A percentile compares a stretch with the other conserved stretches of the same genome.
Evolutionary conservation across 176 grass and related monocot species (phyloP).

Genomic region (Puya raimondii): DNA sequence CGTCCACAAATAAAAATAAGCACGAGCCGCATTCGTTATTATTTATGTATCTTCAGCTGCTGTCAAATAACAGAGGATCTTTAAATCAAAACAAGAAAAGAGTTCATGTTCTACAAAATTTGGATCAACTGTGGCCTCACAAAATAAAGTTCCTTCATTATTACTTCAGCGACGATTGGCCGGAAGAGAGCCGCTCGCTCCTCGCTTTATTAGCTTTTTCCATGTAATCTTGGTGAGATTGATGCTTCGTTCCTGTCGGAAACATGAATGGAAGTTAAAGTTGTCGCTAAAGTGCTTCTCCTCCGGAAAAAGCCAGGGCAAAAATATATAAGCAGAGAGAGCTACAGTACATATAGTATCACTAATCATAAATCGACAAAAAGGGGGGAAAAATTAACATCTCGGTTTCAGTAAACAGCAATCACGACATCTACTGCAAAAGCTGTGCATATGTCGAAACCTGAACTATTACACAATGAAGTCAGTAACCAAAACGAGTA

Average conservation of each 20-base stretch:
- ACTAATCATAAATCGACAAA: neutral
- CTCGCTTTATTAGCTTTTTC: slow-evolving; percentile 74
- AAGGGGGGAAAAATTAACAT: neutral
- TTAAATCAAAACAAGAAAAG: too few relatives aligned
- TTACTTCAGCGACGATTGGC: slow-evolving; percentile 49
- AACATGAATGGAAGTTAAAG: slow-evolving; percentile 7
- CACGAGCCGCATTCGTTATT: too few relatives aligned
- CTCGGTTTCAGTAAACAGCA: neutral
- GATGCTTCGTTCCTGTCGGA: slow-evolving; percentile 55
- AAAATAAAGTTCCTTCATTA: slow-evolving; percentile 23
- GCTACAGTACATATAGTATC: neutral
- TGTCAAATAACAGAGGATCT: too few relatives aligned
- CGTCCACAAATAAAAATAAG: too few relatives aligned
- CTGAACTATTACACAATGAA: neutral
- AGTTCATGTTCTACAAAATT: too few relatives aligned
- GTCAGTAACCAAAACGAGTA: neutral
- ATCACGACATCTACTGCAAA: neutral
- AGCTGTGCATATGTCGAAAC: neutral
- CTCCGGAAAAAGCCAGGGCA: neutral
- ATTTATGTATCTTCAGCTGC: too few relatives aligned
- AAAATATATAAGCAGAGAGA: neutral
- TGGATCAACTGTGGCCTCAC: too few relatives aligned
- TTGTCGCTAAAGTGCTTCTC: neutral
- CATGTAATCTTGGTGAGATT: slow-evolving; percentile 98
- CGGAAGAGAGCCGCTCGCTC: slow-evolving; percentile 69